Percentiles rank a stretch among this genome's conserved stretches.
phyloP scores from a whole-genome alignment of 208 protist species.

The Crithidia mellificae region DNA sequence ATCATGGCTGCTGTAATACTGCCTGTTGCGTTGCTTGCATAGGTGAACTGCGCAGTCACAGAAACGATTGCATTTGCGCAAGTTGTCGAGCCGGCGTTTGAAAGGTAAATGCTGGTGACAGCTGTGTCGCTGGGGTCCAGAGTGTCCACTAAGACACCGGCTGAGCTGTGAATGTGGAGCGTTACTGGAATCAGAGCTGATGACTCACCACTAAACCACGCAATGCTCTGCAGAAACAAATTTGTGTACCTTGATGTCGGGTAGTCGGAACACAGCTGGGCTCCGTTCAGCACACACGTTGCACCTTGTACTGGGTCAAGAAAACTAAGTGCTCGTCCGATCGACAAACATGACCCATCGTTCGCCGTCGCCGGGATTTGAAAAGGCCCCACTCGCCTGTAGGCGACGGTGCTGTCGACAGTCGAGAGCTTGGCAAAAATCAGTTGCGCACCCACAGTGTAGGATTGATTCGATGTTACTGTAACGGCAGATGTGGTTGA shows the following conservation, averaged over 20 bases:
- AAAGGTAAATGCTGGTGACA: conserved; percentile 26
- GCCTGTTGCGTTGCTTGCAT: conserved; percentile 33
- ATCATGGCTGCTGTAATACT: conserved; percentile 33
- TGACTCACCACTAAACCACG: conserved; percentile 8
- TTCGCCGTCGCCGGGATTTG: conserved; percentile 35
- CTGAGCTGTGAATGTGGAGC: conserved; percentile 38
- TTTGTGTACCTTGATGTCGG: conserved; percentile 44
- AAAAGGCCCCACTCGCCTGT: conserved; percentile 41
- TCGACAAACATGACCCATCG: conserved; percentile 47
- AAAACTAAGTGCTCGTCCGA: conserved; percentile 45
- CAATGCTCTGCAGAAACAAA: conserved; percentile 45
- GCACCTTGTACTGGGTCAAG: conserved; percentile 54
- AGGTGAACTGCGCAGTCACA: conserved; percentile 36
- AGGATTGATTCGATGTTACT: conserved; percentile 5
- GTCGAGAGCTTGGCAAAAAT: conserved; percentile 31
- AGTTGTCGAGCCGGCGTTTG: conserved; percentile 29
- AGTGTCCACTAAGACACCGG: conserved; percentile 33
- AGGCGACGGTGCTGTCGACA: conserved; percentile 15
- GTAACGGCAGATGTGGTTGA: background rate
- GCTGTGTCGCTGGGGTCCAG: conserved; percentile 30
- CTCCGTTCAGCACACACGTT: conserved; percentile 49
- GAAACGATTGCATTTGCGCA: conserved; percentile 59
- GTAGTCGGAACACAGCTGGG: conserved; percentile 48
- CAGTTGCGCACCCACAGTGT: conserved; percentile 37
- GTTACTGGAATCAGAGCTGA: conserved; percentile 33